phyloP scores from a whole-genome alignment of 2,329 filamentous ascomycete genomes.

The Aureobasidium subglaciale region DNA sequence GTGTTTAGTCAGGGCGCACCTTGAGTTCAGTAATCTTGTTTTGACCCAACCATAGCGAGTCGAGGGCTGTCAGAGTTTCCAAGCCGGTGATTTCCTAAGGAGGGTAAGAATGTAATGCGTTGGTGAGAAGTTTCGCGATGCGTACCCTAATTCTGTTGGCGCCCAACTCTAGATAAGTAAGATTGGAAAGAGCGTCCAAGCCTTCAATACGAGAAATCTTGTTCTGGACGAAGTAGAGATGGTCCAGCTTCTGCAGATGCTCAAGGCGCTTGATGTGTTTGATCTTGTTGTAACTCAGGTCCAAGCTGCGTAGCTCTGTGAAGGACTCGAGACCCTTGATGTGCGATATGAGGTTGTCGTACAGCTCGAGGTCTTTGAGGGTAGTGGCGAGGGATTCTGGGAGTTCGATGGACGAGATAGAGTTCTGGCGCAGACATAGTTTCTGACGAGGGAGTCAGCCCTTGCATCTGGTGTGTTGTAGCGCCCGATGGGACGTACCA shows the following conservation, averaged over 20 bases:
- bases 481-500: background rate
- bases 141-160: slow-evolving; percentile 71
- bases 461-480: background rate
- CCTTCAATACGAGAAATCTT: slow-evolving; percentile 85
- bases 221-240: slow-evolving; percentile 91
- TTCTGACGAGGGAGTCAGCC: slow-evolving; percentile 36
- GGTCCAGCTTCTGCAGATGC: slow-evolving; percentile 68
- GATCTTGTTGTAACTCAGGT: slow-evolving; percentile 98
- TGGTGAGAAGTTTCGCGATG: background rate
- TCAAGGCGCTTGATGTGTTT: slow-evolving; percentile 90
- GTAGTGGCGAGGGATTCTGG: slow-evolving; percentile 58
- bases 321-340: slow-evolving; percentile 77
- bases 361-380: slow-evolving; percentile 81
- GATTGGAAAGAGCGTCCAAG: slow-evolving; percentile 63
- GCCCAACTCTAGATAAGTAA: slow-evolving; percentile 82
- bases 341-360: slow-evolving; percentile 90
- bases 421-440: slow-evolving; percentile 88
- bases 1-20: background rate
- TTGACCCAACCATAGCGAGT: slow-evolving; percentile 90
- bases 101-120: background rate
- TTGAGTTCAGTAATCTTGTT: slow-evolving; percentile 87
- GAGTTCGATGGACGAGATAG: slow-evolving; percentile 72
- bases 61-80: slow-evolving; percentile 66
- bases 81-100: slow-evolving; percentile 70
- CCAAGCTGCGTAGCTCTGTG: slow-evolving; percentile 67